These are phyloP conservation scores for Echinosophora koreensis DNA, from an alignment of 306 rosid species.

Conservation along the genomic window DNA sequence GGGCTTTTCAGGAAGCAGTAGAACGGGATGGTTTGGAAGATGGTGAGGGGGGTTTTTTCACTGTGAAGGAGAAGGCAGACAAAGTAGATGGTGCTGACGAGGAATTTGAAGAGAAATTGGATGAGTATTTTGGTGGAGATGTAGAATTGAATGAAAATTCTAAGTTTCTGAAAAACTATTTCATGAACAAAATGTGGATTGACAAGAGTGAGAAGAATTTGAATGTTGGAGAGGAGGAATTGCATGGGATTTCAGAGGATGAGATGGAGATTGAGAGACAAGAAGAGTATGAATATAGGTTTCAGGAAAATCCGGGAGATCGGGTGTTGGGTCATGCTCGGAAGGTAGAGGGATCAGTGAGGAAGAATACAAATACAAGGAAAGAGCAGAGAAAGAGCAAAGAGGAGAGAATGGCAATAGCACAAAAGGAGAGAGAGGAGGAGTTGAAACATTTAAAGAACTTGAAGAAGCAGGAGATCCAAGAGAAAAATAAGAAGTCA, in stretches of 20 bases:
- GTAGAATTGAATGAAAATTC: conserved; percentile 56
- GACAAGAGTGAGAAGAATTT: conserved; percentile 46
- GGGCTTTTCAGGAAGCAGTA: conserved; percentile 67
- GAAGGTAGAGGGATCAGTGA: conserved; percentile 77
- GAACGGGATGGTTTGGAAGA: conserved; percentile 56
- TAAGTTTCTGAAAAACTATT: conserved; percentile 65
- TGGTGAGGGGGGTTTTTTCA: conserved; percentile 64
- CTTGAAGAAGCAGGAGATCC: conserved; percentile 89
- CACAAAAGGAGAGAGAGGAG: conserved; percentile 85
- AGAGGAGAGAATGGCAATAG: conserved; percentile 89
- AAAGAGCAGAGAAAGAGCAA: conserved; percentile 88
- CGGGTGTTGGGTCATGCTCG: conserved; percentile 80
- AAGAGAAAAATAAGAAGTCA: conserved; percentile 54
- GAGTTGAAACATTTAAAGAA: conserved; percentile 88
- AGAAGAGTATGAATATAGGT: conserved; percentile 84
- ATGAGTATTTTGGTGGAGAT: conserved; percentile 73
- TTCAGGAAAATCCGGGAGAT: conserved; percentile 84
- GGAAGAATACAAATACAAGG: conserved; percentile 82
- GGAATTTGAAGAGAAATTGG: conserved; percentile 63
- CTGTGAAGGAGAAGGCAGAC: conserved; percentile 49
- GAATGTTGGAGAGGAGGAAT: conserved; percentile 62
- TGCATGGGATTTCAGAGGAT: conserved; percentile 70
- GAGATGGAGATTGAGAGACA: conserved; percentile 76
- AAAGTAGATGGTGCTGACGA: conserved; percentile 46
- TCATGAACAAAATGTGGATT: conserved; percentile 76